Evolutionary conservation across 768 basidiomycete genomes (phyloP).

Genomic region (Crepidotus variabilis): DNA sequence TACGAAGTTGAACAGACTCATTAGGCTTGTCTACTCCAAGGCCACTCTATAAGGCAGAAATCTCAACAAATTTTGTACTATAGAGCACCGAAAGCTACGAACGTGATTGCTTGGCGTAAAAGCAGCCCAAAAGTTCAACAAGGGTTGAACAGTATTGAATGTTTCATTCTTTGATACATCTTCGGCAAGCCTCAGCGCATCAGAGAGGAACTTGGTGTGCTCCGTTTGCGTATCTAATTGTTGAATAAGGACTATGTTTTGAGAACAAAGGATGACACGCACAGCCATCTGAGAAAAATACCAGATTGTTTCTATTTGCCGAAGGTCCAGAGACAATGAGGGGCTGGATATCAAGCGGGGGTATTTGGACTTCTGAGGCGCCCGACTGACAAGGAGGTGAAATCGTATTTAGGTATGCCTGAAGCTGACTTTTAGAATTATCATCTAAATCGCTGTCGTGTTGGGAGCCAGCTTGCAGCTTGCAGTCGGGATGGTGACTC

Average conservation of each 20-base stretch:
- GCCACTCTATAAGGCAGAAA: slow-evolving; percentile 51
- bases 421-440: no score
- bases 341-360: slow-evolving; percentile 51
- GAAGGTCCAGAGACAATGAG: slow-evolving; percentile 60
- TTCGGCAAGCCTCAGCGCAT: slow-evolving; percentile 60
- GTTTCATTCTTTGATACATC: slow-evolving; percentile 75
- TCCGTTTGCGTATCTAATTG: slow-evolving; percentile 52
- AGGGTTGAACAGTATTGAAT: slow-evolving; percentile 69
- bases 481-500: no score
- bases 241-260: background rate
- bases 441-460: no score
- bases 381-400: background rate
- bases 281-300: slow-evolving; percentile 82
- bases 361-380: slow-evolving; percentile 12
- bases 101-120: slow-evolving; percentile 76
- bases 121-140: slow-evolving; percentile 81
- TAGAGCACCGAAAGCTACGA: background rate
- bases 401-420: no score
- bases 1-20: slow-evolving; percentile 39
- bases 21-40: slow-evolving; percentile 70
- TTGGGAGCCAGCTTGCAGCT: no score
- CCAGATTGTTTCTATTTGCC: slow-evolving; percentile 65
- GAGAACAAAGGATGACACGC: slow-evolving; percentile 21
- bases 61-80: background rate
- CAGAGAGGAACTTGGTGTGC: slow-evolving; percentile 58